Percentiles rank a stretch among this genome's conserved stretches.
Evolutionary conservation across 2,329 filamentous ascomycete species (phyloP).

Genomic region (Dactylellina sp.): DNA sequence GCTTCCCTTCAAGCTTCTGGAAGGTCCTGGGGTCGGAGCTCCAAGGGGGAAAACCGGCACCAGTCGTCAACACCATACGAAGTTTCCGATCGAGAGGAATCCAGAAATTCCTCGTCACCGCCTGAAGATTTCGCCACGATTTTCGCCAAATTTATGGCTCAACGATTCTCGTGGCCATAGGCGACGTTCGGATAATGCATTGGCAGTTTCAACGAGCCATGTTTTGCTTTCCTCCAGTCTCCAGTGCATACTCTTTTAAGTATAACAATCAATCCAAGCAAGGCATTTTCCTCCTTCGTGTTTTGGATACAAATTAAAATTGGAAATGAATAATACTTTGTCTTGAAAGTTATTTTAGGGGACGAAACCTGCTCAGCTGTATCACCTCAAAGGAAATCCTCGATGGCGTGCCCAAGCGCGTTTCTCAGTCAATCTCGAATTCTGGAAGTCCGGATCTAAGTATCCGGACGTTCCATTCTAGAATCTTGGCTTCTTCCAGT

Average conservation of each 20-base stretch:
- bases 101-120: background rate
- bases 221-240: no score
- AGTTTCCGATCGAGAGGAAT: conserved; percentile 22
- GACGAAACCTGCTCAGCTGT: no score
- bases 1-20: conserved; percentile 45
- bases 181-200: no score
- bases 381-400: no score
- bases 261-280: no score
- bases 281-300: no score
- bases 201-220: no score
- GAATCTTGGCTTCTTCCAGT: conserved; percentile 41
- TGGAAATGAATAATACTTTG: no score
- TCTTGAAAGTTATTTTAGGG: no score
- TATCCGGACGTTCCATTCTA: conserved; percentile 35
- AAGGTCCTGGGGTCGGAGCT: conserved; percentile 22
- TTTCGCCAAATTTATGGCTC: background rate
- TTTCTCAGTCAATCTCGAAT: background rate
- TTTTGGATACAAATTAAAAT: no score
- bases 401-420: no score
- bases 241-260: no score
- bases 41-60: conserved; percentile 9
- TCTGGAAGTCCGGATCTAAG: conserved; percentile 33
- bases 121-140: conserved; percentile 16
- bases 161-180: conserved; percentile 1
- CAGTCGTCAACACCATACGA: conserved; percentile 26